Evolutionary conservation across 371 early-diverging fungal species (phyloP).

Genomic region (Apophysomyces variabilis): DNA sequence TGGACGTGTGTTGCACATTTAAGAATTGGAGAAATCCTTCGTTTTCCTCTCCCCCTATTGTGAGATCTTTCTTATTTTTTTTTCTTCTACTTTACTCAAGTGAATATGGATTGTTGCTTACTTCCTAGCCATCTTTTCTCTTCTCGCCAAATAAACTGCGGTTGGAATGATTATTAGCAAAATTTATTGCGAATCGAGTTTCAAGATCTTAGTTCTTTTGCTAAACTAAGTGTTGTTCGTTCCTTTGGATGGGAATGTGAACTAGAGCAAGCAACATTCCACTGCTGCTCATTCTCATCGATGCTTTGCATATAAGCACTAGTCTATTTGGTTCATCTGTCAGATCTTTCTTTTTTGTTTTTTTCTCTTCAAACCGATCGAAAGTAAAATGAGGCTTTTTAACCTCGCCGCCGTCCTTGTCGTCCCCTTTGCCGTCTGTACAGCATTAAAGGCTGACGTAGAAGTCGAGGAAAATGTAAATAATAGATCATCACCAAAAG

Average conservation of each 20-base stretch:
- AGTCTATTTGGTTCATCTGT: background rate
- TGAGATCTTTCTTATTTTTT: background rate
- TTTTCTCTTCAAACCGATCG: background rate
- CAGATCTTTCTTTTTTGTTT: background rate
- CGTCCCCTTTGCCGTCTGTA: background rate
- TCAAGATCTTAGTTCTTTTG: too few species aligned
- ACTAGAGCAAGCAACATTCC: background rate
- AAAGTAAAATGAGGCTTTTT: background rate
- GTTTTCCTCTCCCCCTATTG: background rate
- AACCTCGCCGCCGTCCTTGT: background rate
- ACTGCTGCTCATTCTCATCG: constrained; percentile 1
- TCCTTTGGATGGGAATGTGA: constrained; percentile 1
- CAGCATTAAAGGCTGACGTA: background rate
- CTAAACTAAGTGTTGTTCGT: background rate
- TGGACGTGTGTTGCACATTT: background rate
- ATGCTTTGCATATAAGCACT: background rate
- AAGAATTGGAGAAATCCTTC: background rate
- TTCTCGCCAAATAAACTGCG: background rate
- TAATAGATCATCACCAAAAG: background rate
- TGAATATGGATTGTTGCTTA: too few species aligned
- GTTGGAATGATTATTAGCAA: background rate
- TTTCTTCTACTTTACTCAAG: background rate
- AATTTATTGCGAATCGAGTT: background rate
- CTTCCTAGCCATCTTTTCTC: background rate
- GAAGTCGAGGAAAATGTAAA: background rate